phyloP scores from a whole-genome alignment of 2,329 filamentous ascomycete species.

The Fusarium sp. region DNA sequence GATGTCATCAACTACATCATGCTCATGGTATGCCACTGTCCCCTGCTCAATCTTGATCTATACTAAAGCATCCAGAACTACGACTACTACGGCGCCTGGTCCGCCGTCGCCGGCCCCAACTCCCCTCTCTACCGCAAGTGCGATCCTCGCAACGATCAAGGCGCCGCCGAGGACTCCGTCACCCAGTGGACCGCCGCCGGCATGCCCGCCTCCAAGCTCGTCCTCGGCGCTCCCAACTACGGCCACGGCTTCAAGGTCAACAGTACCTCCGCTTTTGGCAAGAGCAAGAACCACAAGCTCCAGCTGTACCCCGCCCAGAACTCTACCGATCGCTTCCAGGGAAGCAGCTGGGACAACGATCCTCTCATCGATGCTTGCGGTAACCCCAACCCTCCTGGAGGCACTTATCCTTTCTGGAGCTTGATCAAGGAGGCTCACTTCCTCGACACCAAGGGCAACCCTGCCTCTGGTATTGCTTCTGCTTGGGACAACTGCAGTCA shows the following conservation, averaged over 20 bases:
- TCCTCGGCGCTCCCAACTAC: constrained; percentile 31
- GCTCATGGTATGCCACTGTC: constrained; percentile 22
- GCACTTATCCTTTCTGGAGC: constrained; percentile 36
- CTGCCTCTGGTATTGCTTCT: constrained; percentile 20
- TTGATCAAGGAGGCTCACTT: constrained; percentile 32
- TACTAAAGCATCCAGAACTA: constrained; percentile 14
- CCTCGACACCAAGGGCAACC: constrained; percentile 17
- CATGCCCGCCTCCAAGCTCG: constrained; percentile 24
- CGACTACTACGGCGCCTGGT: constrained; percentile 32
- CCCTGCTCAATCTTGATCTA: rapidly evolving
- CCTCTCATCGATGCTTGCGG: constrained; percentile 25
- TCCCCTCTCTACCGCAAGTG: constrained; percentile 11
- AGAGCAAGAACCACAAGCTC: background rate
- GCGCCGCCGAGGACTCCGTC: constrained; percentile 15
- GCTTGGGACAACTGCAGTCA: constrained; percentile 30
- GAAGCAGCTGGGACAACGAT: constrained; percentile 34
- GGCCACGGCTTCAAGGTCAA: constrained; percentile 34
- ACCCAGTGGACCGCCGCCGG: constrained; percentile 25
- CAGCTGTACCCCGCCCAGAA: constrained; percentile 28
- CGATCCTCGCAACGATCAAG: constrained; percentile 30
- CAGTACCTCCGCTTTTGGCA: constrained; percentile 3
- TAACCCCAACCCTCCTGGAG: constrained; percentile 23
- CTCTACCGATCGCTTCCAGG: constrained; percentile 33
- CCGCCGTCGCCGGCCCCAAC: constrained; percentile 27
- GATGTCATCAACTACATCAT: constrained; percentile 34